phyloP scores from a whole-genome alignment of 2,329 filamentous ascomycete genomes.

The Ophiosphaerella narmari region DNA sequence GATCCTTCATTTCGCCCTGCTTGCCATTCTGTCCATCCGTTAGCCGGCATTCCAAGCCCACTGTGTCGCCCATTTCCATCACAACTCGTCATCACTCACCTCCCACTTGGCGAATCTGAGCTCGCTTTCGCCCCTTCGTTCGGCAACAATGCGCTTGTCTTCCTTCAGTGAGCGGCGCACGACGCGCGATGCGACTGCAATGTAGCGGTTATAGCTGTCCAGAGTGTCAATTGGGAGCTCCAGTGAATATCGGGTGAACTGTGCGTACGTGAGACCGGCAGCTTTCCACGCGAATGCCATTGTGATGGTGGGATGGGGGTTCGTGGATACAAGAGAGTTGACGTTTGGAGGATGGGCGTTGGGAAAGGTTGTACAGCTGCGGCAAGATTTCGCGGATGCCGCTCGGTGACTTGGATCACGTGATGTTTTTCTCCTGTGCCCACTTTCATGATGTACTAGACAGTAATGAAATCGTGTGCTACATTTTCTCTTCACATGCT shows the following conservation, averaged over 20 bases:
- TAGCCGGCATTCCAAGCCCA: constrained; percentile 23
- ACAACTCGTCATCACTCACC: constrained; percentile 63
- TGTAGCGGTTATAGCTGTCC: constrained; percentile 98
- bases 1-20: constrained; percentile 81
- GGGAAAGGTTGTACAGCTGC: constrained; percentile 30
- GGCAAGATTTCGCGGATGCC: constrained; percentile 34
- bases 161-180: constrained; percentile 98
- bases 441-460: too few species aligned
- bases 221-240: constrained; percentile 32
- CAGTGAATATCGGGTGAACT: constrained; percentile 13
- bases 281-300: constrained; percentile 99
- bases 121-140: constrained; percentile 88
- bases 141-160: constrained; percentile 81
- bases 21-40: constrained; percentile 77
- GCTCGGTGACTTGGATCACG: constrained; percentile 33
- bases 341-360: constrained; percentile 29
- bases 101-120: constrained; percentile 93
- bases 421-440: constrained; percentile 6
- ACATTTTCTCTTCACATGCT: too few species aligned
- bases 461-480: too few species aligned
- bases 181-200: constrained; percentile 89
- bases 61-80: constrained; percentile 20
- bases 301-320: constrained; percentile 56
- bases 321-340: constrained; percentile 28
- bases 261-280: constrained; percentile 88